phyloP scores from a whole-genome alignment of 306 rosid genomes.

The Medicago arabica region DNA sequence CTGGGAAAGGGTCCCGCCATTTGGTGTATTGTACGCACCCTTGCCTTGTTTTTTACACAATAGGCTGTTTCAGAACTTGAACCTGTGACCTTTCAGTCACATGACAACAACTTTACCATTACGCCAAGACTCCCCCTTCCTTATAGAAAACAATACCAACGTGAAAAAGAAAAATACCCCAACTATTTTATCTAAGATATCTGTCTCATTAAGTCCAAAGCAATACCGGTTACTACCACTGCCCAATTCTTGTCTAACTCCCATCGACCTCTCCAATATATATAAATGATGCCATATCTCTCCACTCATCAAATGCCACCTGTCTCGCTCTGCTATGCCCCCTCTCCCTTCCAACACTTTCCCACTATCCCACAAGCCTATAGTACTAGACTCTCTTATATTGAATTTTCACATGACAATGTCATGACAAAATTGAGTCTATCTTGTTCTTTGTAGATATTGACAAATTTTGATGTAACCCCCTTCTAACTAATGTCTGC shows the following conservation, averaged over 20 bases:
- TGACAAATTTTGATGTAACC: constrained; percentile 3
- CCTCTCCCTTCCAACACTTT: background rate
- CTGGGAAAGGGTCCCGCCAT: no score
- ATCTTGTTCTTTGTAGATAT: background rate
- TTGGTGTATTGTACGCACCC: no score
- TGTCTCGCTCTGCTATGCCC: background rate
- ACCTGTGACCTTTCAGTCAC: no score
- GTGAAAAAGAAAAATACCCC: background rate
- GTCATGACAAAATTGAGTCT: background rate
- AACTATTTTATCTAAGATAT: background rate
- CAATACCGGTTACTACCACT: background rate
- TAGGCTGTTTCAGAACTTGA: no score
- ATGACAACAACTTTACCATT: no score
- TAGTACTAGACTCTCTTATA: background rate
- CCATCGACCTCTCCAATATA: background rate
- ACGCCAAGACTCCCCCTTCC: no score
- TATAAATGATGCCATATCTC: background rate
- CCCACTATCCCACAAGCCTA: background rate
- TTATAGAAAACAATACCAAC: background rate
- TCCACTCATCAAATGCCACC: constrained; percentile 15
- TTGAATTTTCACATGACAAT: background rate
- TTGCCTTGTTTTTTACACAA: no score
- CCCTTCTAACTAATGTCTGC: constrained; percentile 14
- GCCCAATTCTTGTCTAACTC: background rate
- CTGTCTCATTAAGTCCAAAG: background rate